phyloP scores from a whole-genome alignment of 2,329 filamentous ascomycete genomes.

The Acephala macrosclerotiorum region DNA sequence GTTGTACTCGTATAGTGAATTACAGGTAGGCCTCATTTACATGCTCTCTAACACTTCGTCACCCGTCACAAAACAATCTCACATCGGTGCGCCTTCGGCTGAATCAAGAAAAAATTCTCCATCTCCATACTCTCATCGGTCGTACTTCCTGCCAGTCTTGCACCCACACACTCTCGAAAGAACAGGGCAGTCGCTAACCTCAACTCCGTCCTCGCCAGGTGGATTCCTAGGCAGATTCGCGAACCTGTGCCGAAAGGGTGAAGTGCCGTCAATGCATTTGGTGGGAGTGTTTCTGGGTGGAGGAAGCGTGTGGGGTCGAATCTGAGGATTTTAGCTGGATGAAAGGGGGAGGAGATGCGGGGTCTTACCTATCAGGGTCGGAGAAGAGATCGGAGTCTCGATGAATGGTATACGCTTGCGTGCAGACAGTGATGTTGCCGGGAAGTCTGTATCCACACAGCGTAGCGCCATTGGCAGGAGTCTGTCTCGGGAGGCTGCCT shows the following conservation, averaged over 20 bases:
- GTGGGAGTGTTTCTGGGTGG: background rate
- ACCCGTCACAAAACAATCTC: background rate
- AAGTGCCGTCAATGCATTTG: background rate
- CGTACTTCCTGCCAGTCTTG: conserved; percentile 21
- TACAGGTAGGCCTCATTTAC: too few relatives aligned
- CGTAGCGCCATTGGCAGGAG: conserved; percentile 40
- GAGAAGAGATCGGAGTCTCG: conserved; percentile 46
- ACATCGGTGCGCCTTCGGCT: conserved; percentile 6
- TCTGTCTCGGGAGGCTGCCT: conserved; percentile 40
- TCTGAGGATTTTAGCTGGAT: background rate
- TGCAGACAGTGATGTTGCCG: conserved; percentile 43
- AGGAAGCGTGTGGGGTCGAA: conserved; percentile 6
- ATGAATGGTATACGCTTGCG: conserved; percentile 50
- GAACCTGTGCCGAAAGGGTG: conserved; percentile 55
- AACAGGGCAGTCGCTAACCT: conserved; percentile 59
- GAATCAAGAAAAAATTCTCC: conserved; percentile 13
- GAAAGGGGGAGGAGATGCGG: background rate
- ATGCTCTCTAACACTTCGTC: too few relatives aligned
- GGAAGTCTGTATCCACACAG: conserved; percentile 46
- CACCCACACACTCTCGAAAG: conserved; percentile 54
- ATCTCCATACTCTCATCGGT: conserved; percentile 13
- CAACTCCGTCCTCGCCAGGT: conserved; percentile 63
- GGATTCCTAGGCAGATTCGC: conserved; percentile 59
- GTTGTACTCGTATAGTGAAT: too few relatives aligned
- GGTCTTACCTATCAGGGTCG: conserved; percentile 31